Evolutionary conservation across 768 basidiomycete genomes (phyloP), one percentile per base, ranked within the genome.

Genomic region (Leccinum imitatum): DNA sequence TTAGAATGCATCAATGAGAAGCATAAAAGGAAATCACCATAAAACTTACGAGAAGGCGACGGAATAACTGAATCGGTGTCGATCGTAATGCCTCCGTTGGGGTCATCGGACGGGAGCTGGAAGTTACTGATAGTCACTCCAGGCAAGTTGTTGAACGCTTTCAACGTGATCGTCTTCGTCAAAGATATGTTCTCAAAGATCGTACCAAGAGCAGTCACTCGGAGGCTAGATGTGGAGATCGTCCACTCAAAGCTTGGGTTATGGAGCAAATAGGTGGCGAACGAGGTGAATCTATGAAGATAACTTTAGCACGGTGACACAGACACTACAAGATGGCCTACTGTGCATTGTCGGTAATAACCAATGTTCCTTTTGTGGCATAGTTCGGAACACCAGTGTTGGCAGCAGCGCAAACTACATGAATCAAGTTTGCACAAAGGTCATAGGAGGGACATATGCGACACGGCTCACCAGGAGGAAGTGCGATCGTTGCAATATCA

Each of bases 41-140:
- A 50, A n/a, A 15, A 83, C 87, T 44, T 57, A 87, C 86, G 87
- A 65, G 86, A 79, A 59, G 81, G 75, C 14, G 88, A 90, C 11
- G 86, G 87, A 62, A 90, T 89, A 21, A 73, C 57, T 0, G 86
- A 81, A 68, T 87, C 86, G 4, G 86, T 87, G 63, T 86, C 85
- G 54, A 90, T 85, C 54, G 82, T 82, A 59, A 89, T 89, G 30
- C 88, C 87, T 57, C 87, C 88, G 37, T 80, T 81, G 47, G 85
- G 79, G 65, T 87, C 84, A 63, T 90, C 87, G 4, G 81, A 80
- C 1, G 88, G 88, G 58, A 90, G 77, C 67, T 85, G 75, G 76
- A 90, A 90, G 73, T 89, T 86, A 61, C 79, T 83, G 68, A 90
- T 87, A 6, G 82, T 84, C 47, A 89, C 85, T 6, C 87, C 87